A percentile compares a stretch with the other conserved stretches of the same genome.
Conservation (phyloP, 352 stramenopile species). For the Pythium phragmiticola region DNA sequence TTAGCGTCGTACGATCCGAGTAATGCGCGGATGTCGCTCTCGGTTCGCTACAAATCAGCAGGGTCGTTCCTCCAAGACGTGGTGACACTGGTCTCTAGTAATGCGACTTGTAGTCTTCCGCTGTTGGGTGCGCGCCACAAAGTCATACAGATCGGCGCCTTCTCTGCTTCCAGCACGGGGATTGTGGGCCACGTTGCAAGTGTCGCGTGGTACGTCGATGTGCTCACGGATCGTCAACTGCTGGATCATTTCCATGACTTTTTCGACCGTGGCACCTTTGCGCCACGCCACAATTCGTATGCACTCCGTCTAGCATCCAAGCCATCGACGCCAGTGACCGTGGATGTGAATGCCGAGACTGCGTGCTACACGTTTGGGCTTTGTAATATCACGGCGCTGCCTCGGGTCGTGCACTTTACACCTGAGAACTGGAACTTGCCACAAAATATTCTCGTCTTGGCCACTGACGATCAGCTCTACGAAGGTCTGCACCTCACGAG, state of each 20-base stretch:
- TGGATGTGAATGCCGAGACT: conserved; percentile 48
- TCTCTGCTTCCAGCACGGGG: conserved; percentile 9
- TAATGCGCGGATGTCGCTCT: conserved; percentile 41
- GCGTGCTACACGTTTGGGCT: conserved; percentile 74
- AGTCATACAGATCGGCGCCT: conserved; percentile 32
- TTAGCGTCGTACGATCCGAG: conserved; percentile 52
- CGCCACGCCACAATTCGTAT: conserved; percentile 50
- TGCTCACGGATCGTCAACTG: conserved; percentile 34
- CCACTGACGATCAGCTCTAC: conserved; percentile 59
- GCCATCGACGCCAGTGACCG: conserved; percentile 43
- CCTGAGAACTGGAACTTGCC: conserved; percentile 44
- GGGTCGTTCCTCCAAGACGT: not conserved
- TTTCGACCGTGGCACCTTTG: conserved; percentile 28
- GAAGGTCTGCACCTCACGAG: conserved; percentile 40
- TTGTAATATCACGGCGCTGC: conserved; percentile 58
- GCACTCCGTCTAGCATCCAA: conserved; percentile 42
- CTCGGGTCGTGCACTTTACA: conserved; percentile 38
- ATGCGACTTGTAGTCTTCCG: conserved; percentile 35
- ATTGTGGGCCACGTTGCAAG: conserved; percentile 42
- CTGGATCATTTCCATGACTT: conserved; percentile 78
- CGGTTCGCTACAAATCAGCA: conserved; percentile 29
- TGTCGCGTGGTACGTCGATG: conserved; percentile 57
- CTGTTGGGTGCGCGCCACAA: conserved; percentile 43
- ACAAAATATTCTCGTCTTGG: conserved; percentile 44
- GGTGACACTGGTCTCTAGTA: conserved; percentile 13